phyloP scores from a whole-genome alignment of 352 stramenopile species.

The Phytopythium boreale region DNA sequence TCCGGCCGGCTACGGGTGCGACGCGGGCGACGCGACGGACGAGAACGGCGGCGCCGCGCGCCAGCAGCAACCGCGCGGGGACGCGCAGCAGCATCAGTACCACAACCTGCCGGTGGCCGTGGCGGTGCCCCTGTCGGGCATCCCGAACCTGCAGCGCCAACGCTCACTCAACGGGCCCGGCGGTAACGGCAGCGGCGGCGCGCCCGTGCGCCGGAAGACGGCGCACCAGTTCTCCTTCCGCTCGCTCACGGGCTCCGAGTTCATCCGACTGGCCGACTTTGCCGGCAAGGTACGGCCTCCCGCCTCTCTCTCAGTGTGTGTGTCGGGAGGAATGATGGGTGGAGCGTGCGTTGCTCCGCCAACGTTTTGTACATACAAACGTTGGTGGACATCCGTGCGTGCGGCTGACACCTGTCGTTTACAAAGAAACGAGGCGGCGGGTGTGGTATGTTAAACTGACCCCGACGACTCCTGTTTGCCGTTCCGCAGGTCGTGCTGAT shows the following conservation, averaged over 20 bases:
- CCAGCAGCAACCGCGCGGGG: conserved; percentile 7
- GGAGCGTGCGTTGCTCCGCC: background rate
- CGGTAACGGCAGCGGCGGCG: background rate
- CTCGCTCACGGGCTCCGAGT: conserved; percentile 51
- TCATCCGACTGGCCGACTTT: conserved; percentile 66
- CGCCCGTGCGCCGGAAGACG: conserved; percentile 40
- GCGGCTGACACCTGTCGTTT: background rate
- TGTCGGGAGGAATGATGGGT: no score
- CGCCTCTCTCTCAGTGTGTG: background rate
- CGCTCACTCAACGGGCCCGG: conserved; percentile 16
- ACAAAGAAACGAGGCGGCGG: background rate
- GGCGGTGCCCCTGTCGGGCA: conserved; percentile 30
- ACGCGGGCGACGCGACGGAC: conserved; percentile 23
- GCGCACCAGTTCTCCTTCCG: conserved; percentile 78
- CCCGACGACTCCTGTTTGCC: background rate
- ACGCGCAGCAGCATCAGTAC: conserved; percentile 34
- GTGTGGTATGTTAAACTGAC: background rate
- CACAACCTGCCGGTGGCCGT: conserved; percentile 60
- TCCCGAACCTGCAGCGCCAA: conserved; percentile 27
- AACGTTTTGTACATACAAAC: background rate
- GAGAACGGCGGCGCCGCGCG: background rate
- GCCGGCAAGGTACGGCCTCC: conserved; percentile 36
- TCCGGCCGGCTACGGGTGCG: conserved; percentile 28
- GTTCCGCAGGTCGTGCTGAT: conserved; percentile 40
- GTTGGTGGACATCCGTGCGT: background rate